These are phyloP conservation scores for Xylaria grammica DNA, from an alignment of 495 filamentous ascomycete species.

Conservation along the genomic window DNA sequence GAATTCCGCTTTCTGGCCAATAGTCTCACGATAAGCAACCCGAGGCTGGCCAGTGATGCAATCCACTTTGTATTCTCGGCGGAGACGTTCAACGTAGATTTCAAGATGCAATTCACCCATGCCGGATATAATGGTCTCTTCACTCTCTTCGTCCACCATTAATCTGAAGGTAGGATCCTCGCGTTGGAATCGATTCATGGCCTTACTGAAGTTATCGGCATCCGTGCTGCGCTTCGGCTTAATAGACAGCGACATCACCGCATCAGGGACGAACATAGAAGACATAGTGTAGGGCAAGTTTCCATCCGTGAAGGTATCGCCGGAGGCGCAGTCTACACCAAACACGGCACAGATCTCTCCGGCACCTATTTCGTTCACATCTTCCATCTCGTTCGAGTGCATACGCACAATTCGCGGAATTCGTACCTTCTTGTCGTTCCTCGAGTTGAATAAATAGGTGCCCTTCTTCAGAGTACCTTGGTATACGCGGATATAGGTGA, in stretches of 20 bases:
- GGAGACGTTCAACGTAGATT: conserved; percentile 98
- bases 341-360: conserved; percentile 99
- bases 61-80: conserved; percentile 94
- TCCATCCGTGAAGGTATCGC: conserved; percentile 98
- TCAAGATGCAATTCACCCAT: conserved; percentile 98
- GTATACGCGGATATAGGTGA: conserved; percentile 99
- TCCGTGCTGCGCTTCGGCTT: conserved; percentile 95
- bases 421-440: conserved; percentile 93
- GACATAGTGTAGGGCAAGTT: conserved; percentile 93
- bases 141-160: conserved; percentile 84
- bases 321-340: conserved; percentile 96
- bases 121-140: conserved; percentile 96
- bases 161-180: conserved; percentile 99
- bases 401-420: conserved; percentile 97
- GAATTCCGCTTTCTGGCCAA: conserved; percentile 75
- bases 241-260: conserved; percentile 97
- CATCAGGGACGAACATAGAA: conserved; percentile 98
- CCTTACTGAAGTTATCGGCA: conserved; percentile 93
- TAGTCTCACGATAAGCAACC: conserved; percentile 96
- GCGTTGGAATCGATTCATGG: conserved; percentile 97
- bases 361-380: conserved; percentile 86
- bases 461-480: conserved; percentile 91
- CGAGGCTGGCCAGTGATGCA: conserved; percentile 95
- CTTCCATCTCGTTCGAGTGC: conserved; percentile 99
- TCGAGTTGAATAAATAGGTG: conserved; percentile 88